Conservation (phyloP, 345 rosid genomes). For the Corchorus olitorius region DNA sequence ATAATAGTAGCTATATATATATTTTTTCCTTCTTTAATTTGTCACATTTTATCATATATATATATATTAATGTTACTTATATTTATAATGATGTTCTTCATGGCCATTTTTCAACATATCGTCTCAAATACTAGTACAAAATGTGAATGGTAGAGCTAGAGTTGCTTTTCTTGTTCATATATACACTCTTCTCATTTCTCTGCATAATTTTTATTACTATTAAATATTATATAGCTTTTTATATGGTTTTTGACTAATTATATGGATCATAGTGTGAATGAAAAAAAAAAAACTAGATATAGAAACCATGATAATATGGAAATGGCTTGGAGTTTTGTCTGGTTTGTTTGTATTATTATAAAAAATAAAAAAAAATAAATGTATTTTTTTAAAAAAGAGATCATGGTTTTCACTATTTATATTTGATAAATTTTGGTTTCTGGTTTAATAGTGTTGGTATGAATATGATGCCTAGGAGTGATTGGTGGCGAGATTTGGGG, state of each 20-base stretch:
- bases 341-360: constrained; percentile 10
- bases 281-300: not conserved
- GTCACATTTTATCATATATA: not conserved
- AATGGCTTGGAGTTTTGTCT: constrained; percentile 22
- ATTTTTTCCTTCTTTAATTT: not conserved
- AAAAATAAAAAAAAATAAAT: too few species aligned
- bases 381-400: too few species aligned
- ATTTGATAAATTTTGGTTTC: not conserved
- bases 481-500: constrained; percentile 63
- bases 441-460: not conserved
- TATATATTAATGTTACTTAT: not conserved
- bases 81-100: not conserved
- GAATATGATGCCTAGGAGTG: constrained; percentile 35
- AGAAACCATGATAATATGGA: too few species aligned
- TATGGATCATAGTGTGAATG: constrained; percentile 10
- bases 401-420: not conserved
- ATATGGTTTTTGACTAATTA: not conserved
- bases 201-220: not conserved
- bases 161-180: not conserved
- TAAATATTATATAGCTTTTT: not conserved
- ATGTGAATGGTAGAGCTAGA: not conserved
- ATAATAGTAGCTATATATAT: constrained; percentile 18
- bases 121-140: not conserved
- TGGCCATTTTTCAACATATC: constrained; percentile 3
- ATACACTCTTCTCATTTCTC: not conserved